Percentiles rank a stretch among this genome's conserved stretches.
Conservation (phyloP, 495 filamentous ascomycete genomes). For the Aspergillus heteromorphus region DNA sequence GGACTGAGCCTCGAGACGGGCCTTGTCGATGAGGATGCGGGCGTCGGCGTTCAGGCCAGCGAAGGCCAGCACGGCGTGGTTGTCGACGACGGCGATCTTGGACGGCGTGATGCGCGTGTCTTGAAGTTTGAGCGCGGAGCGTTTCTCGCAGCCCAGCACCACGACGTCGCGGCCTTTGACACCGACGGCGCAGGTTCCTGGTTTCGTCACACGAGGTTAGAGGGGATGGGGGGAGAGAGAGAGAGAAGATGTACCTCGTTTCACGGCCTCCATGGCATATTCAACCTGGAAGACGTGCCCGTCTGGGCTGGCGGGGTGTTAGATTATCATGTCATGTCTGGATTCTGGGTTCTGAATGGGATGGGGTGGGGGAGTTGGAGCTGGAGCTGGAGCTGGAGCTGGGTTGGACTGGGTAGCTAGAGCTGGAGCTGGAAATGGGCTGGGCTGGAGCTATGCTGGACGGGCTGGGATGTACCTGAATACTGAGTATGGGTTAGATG, state of each 20-base stretch:
- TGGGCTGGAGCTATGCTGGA: slow-evolving; percentile 7
- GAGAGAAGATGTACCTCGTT: slow-evolving; percentile 78
- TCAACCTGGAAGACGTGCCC: slow-evolving; percentile 99
- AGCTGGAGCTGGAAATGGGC: no score
- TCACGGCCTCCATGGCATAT: slow-evolving; percentile 97
- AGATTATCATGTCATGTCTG: no score
- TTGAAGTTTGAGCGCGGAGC: slow-evolving; percentile 98
- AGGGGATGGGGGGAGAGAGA: background rate
- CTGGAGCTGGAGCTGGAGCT: no score
- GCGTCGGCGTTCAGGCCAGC: slow-evolving; percentile 97
- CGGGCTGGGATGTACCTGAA: slow-evolving; percentile 29
- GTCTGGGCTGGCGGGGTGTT: slow-evolving; percentile 67
- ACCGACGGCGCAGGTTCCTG: slow-evolving; percentile 95
- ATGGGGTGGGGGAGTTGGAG: no score
- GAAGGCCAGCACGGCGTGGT: slow-evolving; percentile 93
- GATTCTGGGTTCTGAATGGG: no score
- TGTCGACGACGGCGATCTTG: slow-evolving; percentile 92
- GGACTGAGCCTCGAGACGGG: slow-evolving; percentile 91
- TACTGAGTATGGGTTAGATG: slow-evolving; percentile 19
- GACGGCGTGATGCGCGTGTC: slow-evolving; percentile 98
- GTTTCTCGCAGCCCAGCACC: slow-evolving; percentile 95
- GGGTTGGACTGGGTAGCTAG: no score
- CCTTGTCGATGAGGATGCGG: slow-evolving; percentile 95
- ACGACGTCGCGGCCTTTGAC: slow-evolving; percentile 95
- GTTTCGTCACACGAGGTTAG: no score